These are phyloP conservation scores for Elongisporangium undulatum DNA, from an alignment of 352 stramenopile species.

Conservation along the genomic window DNA sequence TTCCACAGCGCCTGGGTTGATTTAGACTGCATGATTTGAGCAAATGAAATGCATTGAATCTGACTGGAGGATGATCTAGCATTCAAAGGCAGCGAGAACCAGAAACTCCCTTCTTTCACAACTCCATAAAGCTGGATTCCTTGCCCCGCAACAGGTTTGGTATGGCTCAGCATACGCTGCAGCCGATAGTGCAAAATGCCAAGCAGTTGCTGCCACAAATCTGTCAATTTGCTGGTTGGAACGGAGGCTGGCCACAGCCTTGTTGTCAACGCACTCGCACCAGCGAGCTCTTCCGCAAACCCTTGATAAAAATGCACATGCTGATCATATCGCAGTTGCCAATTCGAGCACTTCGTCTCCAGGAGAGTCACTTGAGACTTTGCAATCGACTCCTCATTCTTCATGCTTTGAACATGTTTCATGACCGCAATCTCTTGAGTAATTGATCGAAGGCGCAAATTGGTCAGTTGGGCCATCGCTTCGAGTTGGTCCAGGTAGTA, in stretches of 20 bases:
- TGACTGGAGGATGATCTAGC: neutral
- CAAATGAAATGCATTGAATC: conserved; percentile 2
- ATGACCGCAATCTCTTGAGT: no score
- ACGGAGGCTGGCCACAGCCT: neutral
- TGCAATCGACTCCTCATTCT: conserved; percentile 1
- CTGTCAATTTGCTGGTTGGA: conserved; percentile 4
- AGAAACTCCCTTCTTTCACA: conserved; percentile 4
- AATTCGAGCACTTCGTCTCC: neutral
- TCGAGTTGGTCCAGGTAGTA: no score
- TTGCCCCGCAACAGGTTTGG: neutral
- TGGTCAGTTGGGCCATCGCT: no score
- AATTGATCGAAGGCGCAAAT: no score
- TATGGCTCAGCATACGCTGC: conserved; percentile 1
- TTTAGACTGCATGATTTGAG: conserved; percentile 1
- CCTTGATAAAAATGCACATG: conserved; percentile 1
- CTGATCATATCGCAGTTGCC: neutral
- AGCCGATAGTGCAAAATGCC: conserved; percentile 7
- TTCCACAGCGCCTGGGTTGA: conserved; percentile 1
- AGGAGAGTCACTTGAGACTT: neutral
- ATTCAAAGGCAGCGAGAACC: conserved; percentile 4
- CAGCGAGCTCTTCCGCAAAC: conserved; percentile 5
- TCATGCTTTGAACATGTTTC: neutral
- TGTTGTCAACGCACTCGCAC: neutral
- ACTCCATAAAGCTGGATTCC: conserved; percentile 8
- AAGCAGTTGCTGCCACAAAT: conserved; percentile 7